These are phyloP conservation scores for Saturnispora saitoi DNA, from an alignment of 805 yeast genomes.

Conservation along the genomic window DNA sequence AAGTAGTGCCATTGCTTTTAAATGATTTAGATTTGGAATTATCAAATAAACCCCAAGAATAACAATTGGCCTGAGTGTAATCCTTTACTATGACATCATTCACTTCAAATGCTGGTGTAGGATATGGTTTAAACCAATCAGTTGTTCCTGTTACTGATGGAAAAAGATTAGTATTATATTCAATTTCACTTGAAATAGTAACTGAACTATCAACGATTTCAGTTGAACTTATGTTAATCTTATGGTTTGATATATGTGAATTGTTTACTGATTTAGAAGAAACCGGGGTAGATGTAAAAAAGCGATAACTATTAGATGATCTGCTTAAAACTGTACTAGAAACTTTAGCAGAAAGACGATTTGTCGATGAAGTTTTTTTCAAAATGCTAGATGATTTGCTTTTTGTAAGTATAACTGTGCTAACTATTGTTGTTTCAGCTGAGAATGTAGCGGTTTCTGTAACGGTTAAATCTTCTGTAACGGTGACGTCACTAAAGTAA, in stretches of 20 bases:
- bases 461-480: slow-evolving; percentile 6
- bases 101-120: slow-evolving; percentile 10
- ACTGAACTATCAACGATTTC: not conserved
- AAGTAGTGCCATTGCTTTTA: slow-evolving; percentile 27
- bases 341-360: no score
- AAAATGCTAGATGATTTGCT: not conserved
- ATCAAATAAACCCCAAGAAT: slow-evolving; percentile 35
- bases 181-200: not conserved
- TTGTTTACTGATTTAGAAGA: no score
- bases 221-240: not conserved
- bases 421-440: not conserved
- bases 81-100: slow-evolving; percentile 1
- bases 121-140: slow-evolving; percentile 8
- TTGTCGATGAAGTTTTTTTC: no score
- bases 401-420: not conserved
- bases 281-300: no score
- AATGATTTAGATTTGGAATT: slow-evolving; percentile 30
- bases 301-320: no score
- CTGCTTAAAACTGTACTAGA: no score
- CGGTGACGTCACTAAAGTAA: slow-evolving; percentile 7
- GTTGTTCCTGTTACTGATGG: slow-evolving; percentile 7
- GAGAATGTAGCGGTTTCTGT: not conserved
- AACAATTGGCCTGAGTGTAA: slow-evolving; percentile 25
- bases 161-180: slow-evolving; percentile 4
- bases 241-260: no score